These are phyloP conservation scores for Verticillium nubilum DNA, from an alignment of 2,329 filamentous ascomycete genomes.

Conservation along the genomic window DNA sequence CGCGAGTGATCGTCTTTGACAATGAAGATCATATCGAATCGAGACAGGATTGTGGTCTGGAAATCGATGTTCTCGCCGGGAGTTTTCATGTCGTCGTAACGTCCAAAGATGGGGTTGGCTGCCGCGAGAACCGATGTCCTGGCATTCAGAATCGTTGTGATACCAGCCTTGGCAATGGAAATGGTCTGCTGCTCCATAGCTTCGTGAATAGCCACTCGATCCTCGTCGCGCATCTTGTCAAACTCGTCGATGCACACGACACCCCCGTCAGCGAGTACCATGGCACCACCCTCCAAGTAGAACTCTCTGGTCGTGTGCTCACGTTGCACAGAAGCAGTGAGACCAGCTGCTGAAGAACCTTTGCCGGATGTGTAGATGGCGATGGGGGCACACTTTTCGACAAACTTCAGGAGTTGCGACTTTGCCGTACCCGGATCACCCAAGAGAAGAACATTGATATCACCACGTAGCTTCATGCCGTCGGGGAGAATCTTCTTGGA, in stretches of 20 bases:
- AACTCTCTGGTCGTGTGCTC: slow-evolving; percentile 92
- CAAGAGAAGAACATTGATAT: slow-evolving; percentile 94
- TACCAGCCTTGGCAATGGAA: slow-evolving; percentile 96
- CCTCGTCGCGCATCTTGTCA: slow-evolving; percentile 99
- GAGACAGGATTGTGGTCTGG: slow-evolving; percentile 93
- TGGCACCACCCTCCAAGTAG: slow-evolving; percentile 95
- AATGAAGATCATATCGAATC: slow-evolving; percentile 99
- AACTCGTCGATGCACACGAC: slow-evolving; percentile 99
- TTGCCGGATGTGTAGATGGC: slow-evolving; percentile 99
- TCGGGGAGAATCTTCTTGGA: slow-evolving; percentile 97
- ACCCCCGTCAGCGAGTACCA: slow-evolving; percentile 95
- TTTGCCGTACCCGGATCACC: slow-evolving; percentile 98
- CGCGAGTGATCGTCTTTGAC: slow-evolving; percentile 92
- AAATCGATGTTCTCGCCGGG: slow-evolving; percentile 99
- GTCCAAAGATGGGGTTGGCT: slow-evolving; percentile 94
- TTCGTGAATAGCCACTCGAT: slow-evolving; percentile 96
- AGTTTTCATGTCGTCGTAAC: slow-evolving; percentile 96
- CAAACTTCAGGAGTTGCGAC: slow-evolving; percentile 94
- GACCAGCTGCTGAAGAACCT: slow-evolving; percentile 92
- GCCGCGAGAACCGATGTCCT: slow-evolving; percentile 92
- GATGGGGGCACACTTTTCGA: slow-evolving; percentile 92
- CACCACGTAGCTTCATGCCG: slow-evolving; percentile 94
- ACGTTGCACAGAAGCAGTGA: slow-evolving; percentile 93
- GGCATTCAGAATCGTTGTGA: slow-evolving; percentile 96
- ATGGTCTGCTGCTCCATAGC: slow-evolving; percentile 99